Evolutionary conservation across 2,329 filamentous ascomycete genomes (phyloP), one percentile per base, ranked within the genome.

Genomic region (Aspergillus sp.): DNA sequence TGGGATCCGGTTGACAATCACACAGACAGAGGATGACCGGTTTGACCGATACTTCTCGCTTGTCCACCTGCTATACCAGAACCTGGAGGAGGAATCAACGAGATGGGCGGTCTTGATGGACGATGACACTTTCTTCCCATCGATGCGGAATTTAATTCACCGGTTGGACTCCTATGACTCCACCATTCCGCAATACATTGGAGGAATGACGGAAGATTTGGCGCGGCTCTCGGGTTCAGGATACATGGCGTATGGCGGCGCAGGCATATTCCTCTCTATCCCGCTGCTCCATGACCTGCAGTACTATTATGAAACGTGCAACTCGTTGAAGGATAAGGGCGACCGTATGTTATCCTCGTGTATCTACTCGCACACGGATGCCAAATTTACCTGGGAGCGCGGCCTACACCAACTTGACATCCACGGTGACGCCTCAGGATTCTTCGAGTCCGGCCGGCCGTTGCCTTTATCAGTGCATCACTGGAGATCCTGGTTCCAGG

Each of bases 51-150:
- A 84, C 65, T 84, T 85, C 66, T 74, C 78, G 26, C 76, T 84
- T 4, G 64, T 84, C 8, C 72, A 75, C n/a, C 45, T 56, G 11
- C 70, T 80, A 42, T 75, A 83, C 55, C 66, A 83, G 39, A 32
- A 58, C 38, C 53, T 30, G 26, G 26, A 51, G 22, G 66, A 74
- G n/a, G 48, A 49, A 12, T 64, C 72, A 3, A 82, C 80, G 0
- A 68, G 75, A 43, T 85, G 83, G 82, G 76, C 80, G 20, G 79
- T 78, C 30, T 71, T 85, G 41, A 74, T 85, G 17, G 83, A 85
- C 67, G 83, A 86, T 65, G 83, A 85, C 64, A 85, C 83, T 7
- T 85, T 85, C 69, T 85, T 85, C 63, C 82, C 82, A 0, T 80
- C 78, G 1, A 74, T 85, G 15, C 70, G 75, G 57, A 74, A 76